Base-by-base conservation (phyloP, 2,329 filamentous ascomycete genomes). In the Aspergillus sp. region DNA sequence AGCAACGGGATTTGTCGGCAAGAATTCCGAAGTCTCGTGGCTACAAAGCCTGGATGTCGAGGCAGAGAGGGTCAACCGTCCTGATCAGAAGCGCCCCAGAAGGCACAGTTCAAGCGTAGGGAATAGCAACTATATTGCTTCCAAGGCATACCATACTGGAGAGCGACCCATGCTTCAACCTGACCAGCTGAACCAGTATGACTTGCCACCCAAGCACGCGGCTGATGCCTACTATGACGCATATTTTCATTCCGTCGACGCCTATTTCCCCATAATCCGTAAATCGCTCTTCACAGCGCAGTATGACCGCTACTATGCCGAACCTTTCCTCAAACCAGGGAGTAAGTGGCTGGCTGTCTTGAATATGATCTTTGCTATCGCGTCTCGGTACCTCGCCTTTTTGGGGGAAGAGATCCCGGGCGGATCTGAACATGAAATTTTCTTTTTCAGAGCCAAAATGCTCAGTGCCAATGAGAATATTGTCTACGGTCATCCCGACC, bases 361-460 rank as follows among this genome's bases (percentile, higher is more conserved):
- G 36, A 72, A 73, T 47, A 44, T 73, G 29, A 62, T 73, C n/a
- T 71, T 73, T 53, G 70, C 70, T 29, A 69, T 73, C 44, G 65
- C 65, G 10, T 62, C 66, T 26, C 63, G 60, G 51, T 63, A 69
- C 47, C 60, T 58, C 5, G 57, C 60, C 27, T 54, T 67, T 7
- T 48, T 61, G 27, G 55, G 65, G 36, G 52, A 54, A 28, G 52
- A 58, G 3, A 57, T 53, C 35, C 54, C 53, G 4, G 56, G 61
- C n/a, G 51, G 57, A 29, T 58, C 63, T 32, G 68, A 70, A 43
- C 64, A 69, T 40, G 10, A 63, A 29, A 52, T 65, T 19, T 72
- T 69, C 52, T 72, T 73, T 52, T 61, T 67, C 1, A 57, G 69
- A 41, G 69, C 70, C 1, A 68, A 69, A 57, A 64, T 65, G 44